A percentile compares a stretch with the other conserved stretches of the same genome.
Evolutionary conservation across 805 yeast species (phyloP).

Genomic region (Candida dajiaensis): DNA sequence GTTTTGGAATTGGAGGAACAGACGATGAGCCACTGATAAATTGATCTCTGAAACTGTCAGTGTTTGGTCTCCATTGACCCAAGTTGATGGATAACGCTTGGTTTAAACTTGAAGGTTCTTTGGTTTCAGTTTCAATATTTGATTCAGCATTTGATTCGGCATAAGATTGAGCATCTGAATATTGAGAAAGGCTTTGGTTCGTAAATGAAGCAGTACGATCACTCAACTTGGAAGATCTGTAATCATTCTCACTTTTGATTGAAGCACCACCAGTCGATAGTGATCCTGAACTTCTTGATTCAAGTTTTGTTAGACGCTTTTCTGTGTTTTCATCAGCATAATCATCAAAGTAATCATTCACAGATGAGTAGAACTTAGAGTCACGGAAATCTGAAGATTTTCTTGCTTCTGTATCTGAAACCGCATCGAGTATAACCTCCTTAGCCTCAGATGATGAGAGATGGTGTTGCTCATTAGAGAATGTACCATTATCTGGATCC

Average conservation of each 20-base stretch:
- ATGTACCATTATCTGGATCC: constrained; percentile 4
- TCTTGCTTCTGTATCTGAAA: neutral
- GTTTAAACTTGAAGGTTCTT: constrained; percentile 10
- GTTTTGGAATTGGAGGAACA: constrained; percentile 24
- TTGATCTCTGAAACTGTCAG: constrained; percentile 41
- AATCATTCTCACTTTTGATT: constrained; percentile 20
- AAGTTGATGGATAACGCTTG: constrained; percentile 33
- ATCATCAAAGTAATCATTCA: constrained; percentile 23
- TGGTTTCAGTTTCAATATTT: neutral
- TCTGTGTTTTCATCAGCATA: constrained; percentile 15
- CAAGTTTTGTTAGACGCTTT: neutral
- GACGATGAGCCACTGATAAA: constrained; percentile 33
- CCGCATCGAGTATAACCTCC: neutral
- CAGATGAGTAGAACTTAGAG: constrained; percentile 21
- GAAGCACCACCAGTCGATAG: constrained; percentile 28
- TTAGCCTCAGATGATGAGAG: neutral
- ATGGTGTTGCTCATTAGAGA: neutral
- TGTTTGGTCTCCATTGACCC: constrained; percentile 58
- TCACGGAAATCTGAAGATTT: constrained; percentile 5
- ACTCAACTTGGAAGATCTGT: constrained; percentile 20
- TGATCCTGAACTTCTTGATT: constrained; percentile 23
- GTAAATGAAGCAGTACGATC: constrained; percentile 22
- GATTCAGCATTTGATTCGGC: constrained; percentile 1
- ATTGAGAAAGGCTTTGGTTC: constrained; percentile 10
- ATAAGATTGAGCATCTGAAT: constrained; percentile 7